Base-by-base conservation (phyloP, 768 basidiomycete genomes). In the Macrolepiota fuliginosa region DNA sequence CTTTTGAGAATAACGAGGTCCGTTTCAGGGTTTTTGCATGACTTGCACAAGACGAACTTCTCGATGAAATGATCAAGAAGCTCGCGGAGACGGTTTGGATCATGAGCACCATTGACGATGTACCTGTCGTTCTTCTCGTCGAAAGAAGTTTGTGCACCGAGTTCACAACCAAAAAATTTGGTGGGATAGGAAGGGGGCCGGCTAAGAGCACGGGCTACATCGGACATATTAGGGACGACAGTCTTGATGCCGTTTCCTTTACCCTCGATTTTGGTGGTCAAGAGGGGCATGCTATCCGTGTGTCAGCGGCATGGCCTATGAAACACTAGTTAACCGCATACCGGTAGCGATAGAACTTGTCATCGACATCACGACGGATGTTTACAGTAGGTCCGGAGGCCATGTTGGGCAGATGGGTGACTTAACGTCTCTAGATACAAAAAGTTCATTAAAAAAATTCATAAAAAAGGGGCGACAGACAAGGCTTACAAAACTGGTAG, bases 161-260 rank as follows among this genome's bases (percentile, higher is more conserved):
- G 89, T 75, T 99, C 97, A 74, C 92, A 95, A 35, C 97, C 97
- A 70, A 99, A 98, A 83, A 96, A 99, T 77, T 99, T 99, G 76
- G 96, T 98, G 64, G 96, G 91, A 74, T 98, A 97, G 46, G 95
- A 85, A 27, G 97, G 91, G 62, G 96, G 96, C 62, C 97, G 90
- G 70, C 89, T 92, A 66, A 99, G 86, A 49, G 97, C 95, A 65
- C 94, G 90, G 52, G 96, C 94, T 66, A 99, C 90, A 75, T 98
- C 97, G 63, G 93, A 86, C 94, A 99, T 98, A 78, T 99, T 99
- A 19, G 96, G 96, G 57, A 98, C 79, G 71, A 99, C 96, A 50
- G 97, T 99, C 81, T 99, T 99, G 79, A 99, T 98, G 69, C 97
- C 97, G 74, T 99, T 99, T 63, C 97, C 97, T 76, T 95, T 96